Base-by-base conservation (phyloP, 345 rosid genomes). In the Salix viminalis region DNA sequence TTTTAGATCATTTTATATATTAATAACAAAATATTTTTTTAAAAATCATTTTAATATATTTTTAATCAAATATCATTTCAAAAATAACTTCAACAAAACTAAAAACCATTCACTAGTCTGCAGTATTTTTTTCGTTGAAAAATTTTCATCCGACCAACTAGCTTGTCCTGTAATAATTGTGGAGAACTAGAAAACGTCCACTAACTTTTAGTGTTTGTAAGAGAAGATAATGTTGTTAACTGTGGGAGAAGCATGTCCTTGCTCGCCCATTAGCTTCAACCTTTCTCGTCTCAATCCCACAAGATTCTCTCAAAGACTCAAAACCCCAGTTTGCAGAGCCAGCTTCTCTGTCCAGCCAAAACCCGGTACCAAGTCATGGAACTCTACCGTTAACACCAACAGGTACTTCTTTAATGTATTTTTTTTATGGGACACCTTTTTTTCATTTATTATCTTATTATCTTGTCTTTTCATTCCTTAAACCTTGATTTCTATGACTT, bases 161-260 rank as follows among this genome's bases (percentile, higher is more conserved):
- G 44, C 44, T 41, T 2, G 44, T 41, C 44, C 9, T 10, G 44
- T 41, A 9, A 0, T 41, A 48, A 2, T 16, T 48, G 21, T 16
- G 21, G 21, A 39, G 28, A 36, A 37, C 23, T 1, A 6, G 54
- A 61, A 16, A 19, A 18, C 41, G 13, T 14, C 37, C 11, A 21
- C 23, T n/a, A 2, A 7, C 19, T 7, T 5, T 58, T 13, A 16
- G 71, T 67, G 77, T 64, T 46, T 46, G 50, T 52, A 19, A 19
- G 9, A 77, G 76, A 72, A 75, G 85, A 88, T 86, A 79, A 89
- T 89, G 98, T 78, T 92, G 94, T 72, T 88, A 90, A 89, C 91
- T 74, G 88, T 83, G 80, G 79, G 88, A 82, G 87, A 86, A 86
- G 86, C 89, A 71, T 76, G 83, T 75, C 71, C 79, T 60, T 69